Conservation (phyloP, 1,284 basidiomycete genomes). For the Leccinum cinnamomeum region DNA sequence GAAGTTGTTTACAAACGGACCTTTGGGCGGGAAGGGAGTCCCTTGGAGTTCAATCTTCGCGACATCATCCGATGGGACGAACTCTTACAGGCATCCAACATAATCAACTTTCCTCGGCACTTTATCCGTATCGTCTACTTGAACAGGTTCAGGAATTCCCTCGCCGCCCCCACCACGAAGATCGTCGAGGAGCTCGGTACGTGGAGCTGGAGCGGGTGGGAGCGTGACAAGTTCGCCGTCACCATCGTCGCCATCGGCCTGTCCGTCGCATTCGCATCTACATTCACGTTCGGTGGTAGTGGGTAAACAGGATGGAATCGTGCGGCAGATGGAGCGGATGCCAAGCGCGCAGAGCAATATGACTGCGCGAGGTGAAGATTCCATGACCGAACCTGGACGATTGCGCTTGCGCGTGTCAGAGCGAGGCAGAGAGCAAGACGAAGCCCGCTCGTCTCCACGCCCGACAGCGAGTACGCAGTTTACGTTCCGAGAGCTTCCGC, state of each 20-base stretch:
- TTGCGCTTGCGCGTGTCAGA: background rate
- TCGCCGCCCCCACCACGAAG: conserved; percentile 31
- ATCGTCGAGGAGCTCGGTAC: conserved; percentile 6
- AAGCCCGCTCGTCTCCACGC: background rate
- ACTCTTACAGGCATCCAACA: conserved; percentile 46
- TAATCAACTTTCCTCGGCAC: conserved; percentile 46
- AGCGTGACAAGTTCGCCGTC: conserved; percentile 9
- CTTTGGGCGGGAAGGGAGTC: conserved; percentile 84
- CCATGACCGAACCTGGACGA: background rate
- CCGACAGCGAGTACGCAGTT: conserved; percentile 31
- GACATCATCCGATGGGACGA: conserved; percentile 92
- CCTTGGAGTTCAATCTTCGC: conserved; percentile 99
- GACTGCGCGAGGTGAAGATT: conserved; percentile 22
- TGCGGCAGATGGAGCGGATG: conserved; percentile 21
- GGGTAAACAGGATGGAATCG: conserved; percentile 10
- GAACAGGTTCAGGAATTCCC: conserved; percentile 77
- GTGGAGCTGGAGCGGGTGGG: conserved; percentile 7
- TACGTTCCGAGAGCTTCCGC: conserved; percentile 50
- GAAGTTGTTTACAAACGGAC: conserved; percentile 65
- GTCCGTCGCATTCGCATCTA: background rate
- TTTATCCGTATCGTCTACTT: conserved; percentile 74
- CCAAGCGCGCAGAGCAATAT: conserved; percentile 35
- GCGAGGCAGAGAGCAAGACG: background rate
- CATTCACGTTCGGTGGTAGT: conserved; percentile 7
- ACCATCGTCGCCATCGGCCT: background rate